These are phyloP conservation scores for Pseudopyricularia javanii DNA, from an alignment of 2,329 filamentous ascomycete genomes.

Conservation along the genomic window DNA sequence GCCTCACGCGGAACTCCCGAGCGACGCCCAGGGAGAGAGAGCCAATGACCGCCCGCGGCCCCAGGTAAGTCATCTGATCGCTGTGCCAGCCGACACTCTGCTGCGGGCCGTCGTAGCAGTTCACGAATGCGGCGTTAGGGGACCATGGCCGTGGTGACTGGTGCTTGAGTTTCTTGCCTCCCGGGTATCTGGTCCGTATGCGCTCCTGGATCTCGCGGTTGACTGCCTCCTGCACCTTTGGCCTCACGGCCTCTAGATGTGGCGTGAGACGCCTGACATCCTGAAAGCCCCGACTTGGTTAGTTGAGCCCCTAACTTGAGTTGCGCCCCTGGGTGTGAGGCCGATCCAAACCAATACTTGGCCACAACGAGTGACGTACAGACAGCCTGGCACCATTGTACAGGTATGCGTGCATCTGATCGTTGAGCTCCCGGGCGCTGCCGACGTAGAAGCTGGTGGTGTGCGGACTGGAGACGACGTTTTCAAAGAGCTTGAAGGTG, in stretches of 20 bases:
- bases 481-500: conserved; percentile 77
- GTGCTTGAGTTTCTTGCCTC: conserved; percentile 60
- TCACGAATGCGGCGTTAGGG: conserved; percentile 87
- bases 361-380: background rate
- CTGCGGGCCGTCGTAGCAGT: conserved; percentile 74
- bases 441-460: conserved; percentile 76
- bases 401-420: conserved; percentile 44
- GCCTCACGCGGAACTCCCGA: conserved; percentile 82
- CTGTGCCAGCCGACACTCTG: conserved; percentile 87
- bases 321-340: too few relatives aligned
- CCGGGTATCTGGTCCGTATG: conserved; percentile 56
- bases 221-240: conserved; percentile 60
- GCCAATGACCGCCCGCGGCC: conserved; percentile 78
- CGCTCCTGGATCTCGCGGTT: conserved; percentile 65
- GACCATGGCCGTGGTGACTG: conserved; percentile 65
- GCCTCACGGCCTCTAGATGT: conserved; percentile 57
- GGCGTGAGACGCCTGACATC: conserved; percentile 69
- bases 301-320: background rate
- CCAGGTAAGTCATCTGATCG: conserved; percentile 87
- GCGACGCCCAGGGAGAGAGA: conserved; percentile 83
- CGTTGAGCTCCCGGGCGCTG: conserved; percentile 52
- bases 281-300: conserved; percentile 19
- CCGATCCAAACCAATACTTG: too few relatives aligned
- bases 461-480: conserved; percentile 74
- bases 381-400: conserved; percentile 2